A percentile compares a stretch with the other conserved stretches of the same genome.
These are phyloP conservation scores for Mitragyna speciosa DNA, from an alignment of 257 asterid genomes.

Conservation along the genomic window DNA sequence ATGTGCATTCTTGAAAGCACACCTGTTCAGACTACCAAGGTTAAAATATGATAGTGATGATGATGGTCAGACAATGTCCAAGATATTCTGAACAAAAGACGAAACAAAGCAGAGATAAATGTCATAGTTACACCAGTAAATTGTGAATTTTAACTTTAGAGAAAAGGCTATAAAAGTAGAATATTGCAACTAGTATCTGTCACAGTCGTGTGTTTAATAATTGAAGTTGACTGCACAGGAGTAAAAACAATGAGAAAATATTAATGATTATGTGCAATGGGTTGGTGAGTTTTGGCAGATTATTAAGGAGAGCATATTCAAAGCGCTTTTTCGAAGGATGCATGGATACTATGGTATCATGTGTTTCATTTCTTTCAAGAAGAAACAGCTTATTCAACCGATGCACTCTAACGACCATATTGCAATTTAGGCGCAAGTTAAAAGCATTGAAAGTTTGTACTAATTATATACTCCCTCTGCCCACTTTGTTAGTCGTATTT, in stretches of 20 bases:
- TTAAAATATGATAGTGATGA: conserved; percentile 21
- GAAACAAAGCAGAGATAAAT: conserved; percentile 3
- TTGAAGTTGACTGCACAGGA: conserved; percentile 37
- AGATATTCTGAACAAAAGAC: conserved; percentile 9
- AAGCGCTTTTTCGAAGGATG: conserved; percentile 25
- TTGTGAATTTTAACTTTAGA: not conserved
- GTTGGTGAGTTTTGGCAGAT: conserved; percentile 25
- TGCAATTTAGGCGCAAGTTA: not conserved
- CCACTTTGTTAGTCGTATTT: no score
- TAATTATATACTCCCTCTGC: no score
- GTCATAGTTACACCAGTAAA: not conserved
- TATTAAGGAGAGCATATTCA: conserved; percentile 3
- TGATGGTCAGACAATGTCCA: conserved; percentile 15
- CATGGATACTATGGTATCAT: conserved; percentile 10
- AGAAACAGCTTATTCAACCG: not conserved
- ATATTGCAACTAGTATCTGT: not conserved
- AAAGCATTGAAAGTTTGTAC: not conserved
- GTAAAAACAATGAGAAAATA: not conserved
- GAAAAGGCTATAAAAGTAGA: not conserved
- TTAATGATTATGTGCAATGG: conserved; percentile 22
- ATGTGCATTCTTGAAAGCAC: conserved; percentile 27
- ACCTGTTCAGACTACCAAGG: conserved; percentile 32
- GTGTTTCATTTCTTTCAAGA: conserved; percentile 11
- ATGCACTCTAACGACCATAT: not conserved
- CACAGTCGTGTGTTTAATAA: conserved; percentile 31